Evolutionary conservation across 1,284 basidiomycete genomes (phyloP).

Genomic region (Pascua guehoae): DNA sequence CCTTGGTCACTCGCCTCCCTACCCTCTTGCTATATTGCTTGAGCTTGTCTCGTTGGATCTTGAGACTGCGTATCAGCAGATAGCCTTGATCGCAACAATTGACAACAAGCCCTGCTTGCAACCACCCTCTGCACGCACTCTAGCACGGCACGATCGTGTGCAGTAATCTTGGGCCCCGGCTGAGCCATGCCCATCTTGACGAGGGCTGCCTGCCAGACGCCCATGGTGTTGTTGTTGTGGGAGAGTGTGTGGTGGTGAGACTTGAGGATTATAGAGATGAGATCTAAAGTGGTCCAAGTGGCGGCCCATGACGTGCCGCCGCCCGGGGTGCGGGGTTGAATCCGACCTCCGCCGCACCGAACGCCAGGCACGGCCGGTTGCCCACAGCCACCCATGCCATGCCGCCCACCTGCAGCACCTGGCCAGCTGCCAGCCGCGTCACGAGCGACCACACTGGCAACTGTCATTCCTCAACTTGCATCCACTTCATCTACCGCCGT

Average conservation of each 20-base stretch:
- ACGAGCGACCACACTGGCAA: too few species aligned
- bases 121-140: constrained; percentile 66
- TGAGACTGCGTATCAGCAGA: constrained; percentile 59
- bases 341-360: too few species aligned
- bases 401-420: too few species aligned
- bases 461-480: too few species aligned
- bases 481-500: not conserved
- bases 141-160: constrained; percentile 87
- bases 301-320: not conserved
- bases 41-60: constrained; percentile 91
- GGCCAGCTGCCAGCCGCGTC: too few species aligned
- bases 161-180: constrained; percentile 82
- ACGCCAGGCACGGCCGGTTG: too few species aligned
- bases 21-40: constrained; percentile 94
- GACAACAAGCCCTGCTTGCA: not conserved
- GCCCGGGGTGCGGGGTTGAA: too few species aligned
- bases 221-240: constrained; percentile 25
- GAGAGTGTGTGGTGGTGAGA: not conserved
- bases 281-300: not conserved
- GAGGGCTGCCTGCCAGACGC: constrained; percentile 36
- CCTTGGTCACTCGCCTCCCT: constrained; percentile 18
- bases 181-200: constrained; percentile 56
- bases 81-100: not conserved
- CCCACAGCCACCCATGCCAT: too few species aligned
- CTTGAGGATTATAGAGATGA: not conserved